phyloP scores from a whole-genome alignment of 768 basidiomycete species.

The Boletus sensibilis region DNA sequence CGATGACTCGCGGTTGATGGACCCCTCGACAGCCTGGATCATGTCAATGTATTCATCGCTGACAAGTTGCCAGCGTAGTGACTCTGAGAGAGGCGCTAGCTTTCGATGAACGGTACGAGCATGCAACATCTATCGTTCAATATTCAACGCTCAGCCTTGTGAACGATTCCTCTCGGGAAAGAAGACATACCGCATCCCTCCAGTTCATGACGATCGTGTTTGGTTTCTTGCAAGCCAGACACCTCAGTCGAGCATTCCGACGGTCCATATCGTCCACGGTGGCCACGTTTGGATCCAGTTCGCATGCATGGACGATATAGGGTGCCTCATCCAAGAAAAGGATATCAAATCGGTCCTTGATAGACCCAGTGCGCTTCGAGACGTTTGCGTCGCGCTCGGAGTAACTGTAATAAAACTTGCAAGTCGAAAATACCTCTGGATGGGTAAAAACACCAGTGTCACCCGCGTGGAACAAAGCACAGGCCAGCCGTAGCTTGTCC shows the following conservation, averaged over 20 bases:
- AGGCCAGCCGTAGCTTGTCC: slow-evolving; percentile 1
- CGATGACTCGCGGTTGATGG: too few relatives aligned
- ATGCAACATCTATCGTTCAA: not conserved
- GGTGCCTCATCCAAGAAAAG: not conserved
- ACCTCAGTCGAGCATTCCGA: slow-evolving; percentile 7
- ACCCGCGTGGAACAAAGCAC: not conserved
- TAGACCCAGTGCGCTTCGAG: not conserved
- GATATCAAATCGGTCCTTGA: not conserved
- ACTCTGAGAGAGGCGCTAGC: not conserved
- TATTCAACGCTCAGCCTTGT: not conserved
- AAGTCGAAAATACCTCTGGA: not conserved
- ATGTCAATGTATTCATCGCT: not conserved
- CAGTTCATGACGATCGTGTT: not conserved
- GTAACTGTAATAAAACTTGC: not conserved
- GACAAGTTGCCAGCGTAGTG: not conserved
- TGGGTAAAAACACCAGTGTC: not conserved
- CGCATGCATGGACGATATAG: slow-evolving; percentile 1
- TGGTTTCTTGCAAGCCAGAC: not conserved
- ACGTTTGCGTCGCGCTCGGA: not conserved
- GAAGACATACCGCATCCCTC: slow-evolving; percentile 2
- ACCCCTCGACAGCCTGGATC: not conserved
- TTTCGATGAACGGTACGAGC: not conserved
- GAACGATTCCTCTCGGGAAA: not conserved
- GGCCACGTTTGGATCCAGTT: slow-evolving; percentile 3
- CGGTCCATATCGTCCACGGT: slow-evolving; percentile 3